Base-by-base conservation (phyloP, 257 asterid genomes). In the Salvia miltiorrhiza region DNA sequence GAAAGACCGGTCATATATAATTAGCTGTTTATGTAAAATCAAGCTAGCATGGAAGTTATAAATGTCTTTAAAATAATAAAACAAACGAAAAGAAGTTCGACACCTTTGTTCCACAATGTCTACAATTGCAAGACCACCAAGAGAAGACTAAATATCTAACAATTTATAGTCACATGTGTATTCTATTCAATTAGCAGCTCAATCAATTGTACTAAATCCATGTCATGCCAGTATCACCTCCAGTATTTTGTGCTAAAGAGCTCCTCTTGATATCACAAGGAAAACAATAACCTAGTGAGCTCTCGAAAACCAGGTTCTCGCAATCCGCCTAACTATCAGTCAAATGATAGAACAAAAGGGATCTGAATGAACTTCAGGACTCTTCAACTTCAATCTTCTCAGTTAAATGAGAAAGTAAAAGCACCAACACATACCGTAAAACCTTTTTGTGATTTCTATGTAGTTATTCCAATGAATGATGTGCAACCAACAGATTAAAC, bases 401-500 rank as follows among this genome's bases (percentile, higher is more conserved):
- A 33, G 73, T 37, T 54, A 19, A 52, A 59, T 47, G 33, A 73
- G 33, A 70, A 52, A 35, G 16, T 30, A 47, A 43, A 37, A 47
- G 56, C 65, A 40, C 48, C 66, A 70, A 21, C 24, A 4, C 9
- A 6, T 41, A 57, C 66, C 9, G 26, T 2, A 11, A 17, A 64
- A 58, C 26, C 30, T 21, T 57, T 68, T 26, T 70, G 32, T 44
- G 39, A 50, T 35, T 28, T 33, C 41, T 23, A 49, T 3, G 21
- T 10, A 58, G 59, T 44, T n/a, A 17, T 52, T 21, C 37, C 32
- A 9, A 66, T 17, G 30, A 16, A 66, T 20, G 37, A 21, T 59
- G 59, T 52, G 35, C 67, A 65, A 9, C 55, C 39, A 65, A 57
- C 74, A 50, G 20, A 76, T 41, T 58, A 48, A 30, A 58, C 75